These are phyloP conservation scores for Zygosaccharomyces pseudorouxii DNA, from an alignment of 805 yeast genomes.

Conservation along the genomic window DNA sequence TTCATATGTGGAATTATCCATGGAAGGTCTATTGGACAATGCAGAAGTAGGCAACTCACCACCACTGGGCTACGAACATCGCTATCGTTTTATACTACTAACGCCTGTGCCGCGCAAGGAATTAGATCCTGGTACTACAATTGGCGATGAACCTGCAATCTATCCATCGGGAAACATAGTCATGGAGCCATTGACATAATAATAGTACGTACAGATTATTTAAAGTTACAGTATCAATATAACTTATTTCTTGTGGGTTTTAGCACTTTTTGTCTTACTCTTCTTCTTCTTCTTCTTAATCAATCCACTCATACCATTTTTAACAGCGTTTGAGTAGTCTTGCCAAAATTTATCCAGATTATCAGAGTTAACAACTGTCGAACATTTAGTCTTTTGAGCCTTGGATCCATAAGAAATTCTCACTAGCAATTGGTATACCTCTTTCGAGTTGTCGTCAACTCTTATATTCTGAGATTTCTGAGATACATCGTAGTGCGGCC, in stretches of 20 bases:
- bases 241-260: slow-evolving; percentile 13
- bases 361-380: slow-evolving; percentile 65
- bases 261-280: slow-evolving; percentile 38
- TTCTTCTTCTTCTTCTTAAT: slow-evolving; percentile 76
- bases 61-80: slow-evolving; percentile 42
- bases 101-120: slow-evolving; percentile 56
- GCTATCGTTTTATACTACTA: slow-evolving; percentile 46
- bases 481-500: slow-evolving; percentile 33
- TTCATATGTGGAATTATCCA: slow-evolving; percentile 59
- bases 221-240: slow-evolving; percentile 2
- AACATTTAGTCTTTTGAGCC: slow-evolving; percentile 48
- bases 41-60: slow-evolving; percentile 19
- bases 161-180: slow-evolving; percentile 64
- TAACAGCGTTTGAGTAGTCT: slow-evolving; percentile 64
- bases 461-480: slow-evolving; percentile 17
- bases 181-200: slow-evolving; percentile 37
- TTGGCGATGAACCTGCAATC: slow-evolving; percentile 44
- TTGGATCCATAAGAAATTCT: slow-evolving; percentile 43
- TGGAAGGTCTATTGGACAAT: slow-evolving; percentile 26
- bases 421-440: slow-evolving; percentile 57
- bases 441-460: slow-evolving; percentile 17
- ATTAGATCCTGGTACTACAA: slow-evolving; percentile 33
- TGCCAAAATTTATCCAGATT: slow-evolving; percentile 71
- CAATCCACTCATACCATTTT: slow-evolving; percentile 68
- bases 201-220: slow-evolving; percentile 2